Conservation (phyloP, 768 basidiomycete genomes). For the Suillus discolor region DNA sequence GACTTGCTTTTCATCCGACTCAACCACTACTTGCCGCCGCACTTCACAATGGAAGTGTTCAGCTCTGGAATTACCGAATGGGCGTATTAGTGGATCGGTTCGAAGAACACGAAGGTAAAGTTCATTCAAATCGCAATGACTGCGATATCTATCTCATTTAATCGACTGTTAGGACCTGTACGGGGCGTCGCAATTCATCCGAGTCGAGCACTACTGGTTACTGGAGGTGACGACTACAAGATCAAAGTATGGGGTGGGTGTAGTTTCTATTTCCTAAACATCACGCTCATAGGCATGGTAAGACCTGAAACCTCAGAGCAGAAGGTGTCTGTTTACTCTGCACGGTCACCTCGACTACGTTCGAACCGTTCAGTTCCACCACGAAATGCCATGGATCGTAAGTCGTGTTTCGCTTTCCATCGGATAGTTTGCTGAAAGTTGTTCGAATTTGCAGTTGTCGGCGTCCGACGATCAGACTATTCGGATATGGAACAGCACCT, state of each 20-base stretch:
- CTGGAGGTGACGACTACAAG: constrained; percentile 99
- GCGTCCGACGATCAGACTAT: constrained; percentile 98
- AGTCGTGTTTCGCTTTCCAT: constrained; percentile 32
- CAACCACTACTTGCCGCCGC: constrained; percentile 95
- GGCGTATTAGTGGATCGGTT: constrained; percentile 97
- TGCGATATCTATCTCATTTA: constrained; percentile 11
- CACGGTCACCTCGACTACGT: constrained; percentile 97
- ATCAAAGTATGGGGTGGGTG: constrained; percentile 97
- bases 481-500: constrained; percentile 99
- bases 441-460: constrained; percentile 59
- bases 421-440: background rate
- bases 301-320: constrained; percentile 87
- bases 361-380: constrained; percentile 96
- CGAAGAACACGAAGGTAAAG: constrained; percentile 94
- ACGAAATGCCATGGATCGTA: constrained; percentile 99
- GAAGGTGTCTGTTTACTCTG: constrained; percentile 88
- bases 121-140: background rate
- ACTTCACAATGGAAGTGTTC: constrained; percentile 96
- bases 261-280: background rate
- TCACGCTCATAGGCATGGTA: constrained; percentile 27
- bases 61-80: constrained; percentile 99
- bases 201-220: constrained; percentile 85
- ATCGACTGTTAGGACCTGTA: constrained; percentile 73
- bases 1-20: constrained; percentile 92
- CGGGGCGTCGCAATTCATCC: constrained; percentile 95